Evolutionary conservation across 768 basidiomycete species (phyloP), one percentile per base, ranked within the genome.

Genomic region (Hygrocybe coccinea): DNA sequence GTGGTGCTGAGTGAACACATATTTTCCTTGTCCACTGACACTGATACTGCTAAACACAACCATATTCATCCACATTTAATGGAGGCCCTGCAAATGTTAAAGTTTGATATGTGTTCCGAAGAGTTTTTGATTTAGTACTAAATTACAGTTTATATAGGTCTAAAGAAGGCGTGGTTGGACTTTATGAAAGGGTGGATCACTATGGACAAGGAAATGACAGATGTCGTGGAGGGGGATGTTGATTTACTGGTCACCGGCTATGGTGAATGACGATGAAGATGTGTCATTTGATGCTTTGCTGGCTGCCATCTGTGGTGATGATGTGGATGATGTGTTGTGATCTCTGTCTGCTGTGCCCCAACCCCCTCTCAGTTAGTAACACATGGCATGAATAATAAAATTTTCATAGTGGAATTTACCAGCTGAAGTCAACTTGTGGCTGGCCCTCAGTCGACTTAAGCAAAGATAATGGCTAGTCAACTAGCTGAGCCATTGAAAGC

Each of bases 41-140:
- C 60, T 3, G 56, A 61, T 35, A 61, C 62, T 12, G 45, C 24
- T 14, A 35, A 48, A 5, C 50, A 56, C 8, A 62, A 60, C 39
- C 52, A 51, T 2, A 47, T 64, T 22, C 38, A 35, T 17, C 60
- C 62, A 2, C 3, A 36, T 8, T 25, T 62, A 2, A 64, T 64
- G 63, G 61, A 64, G 44, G 54, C 57, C 2, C 45, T 64, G 1
- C 62, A 64, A 34, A 61, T 64, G 51, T 34, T 59, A 1, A 64
- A 64, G 38, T 64, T 55, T 19, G 48, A 24, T 45, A 22, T 7
- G 44, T 45, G 44, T 12, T 45, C 44, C 11, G 21, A 14, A 9
- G 44, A 9, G 12, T 14, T 21, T 9, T 11, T 22, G 11, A 45
- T 22, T 14, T 11, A 22, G 9, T 11, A 11, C 21, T 7, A 45